Evolutionary conservation across 495 filamentous ascomycete genomes (phyloP), one percentile per base, ranked within the genome.

Genomic region (Neurospora sp.): DNA sequence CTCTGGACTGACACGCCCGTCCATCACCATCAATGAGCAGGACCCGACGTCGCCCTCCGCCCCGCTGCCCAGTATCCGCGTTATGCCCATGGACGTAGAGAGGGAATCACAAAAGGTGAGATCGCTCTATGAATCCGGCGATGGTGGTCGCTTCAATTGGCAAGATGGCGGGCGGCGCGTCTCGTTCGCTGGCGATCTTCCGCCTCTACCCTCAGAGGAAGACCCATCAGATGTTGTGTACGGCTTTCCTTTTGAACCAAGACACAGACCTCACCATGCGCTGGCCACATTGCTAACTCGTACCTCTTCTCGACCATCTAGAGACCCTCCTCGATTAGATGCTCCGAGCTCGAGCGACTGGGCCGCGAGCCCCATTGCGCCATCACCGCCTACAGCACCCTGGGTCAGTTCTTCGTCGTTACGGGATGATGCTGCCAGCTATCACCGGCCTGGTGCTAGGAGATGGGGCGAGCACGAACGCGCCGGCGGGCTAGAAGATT

Each of bases 401-500:
- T 81, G 80, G 71, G 76, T 35, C 77, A 80, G 73, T 81, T 84
- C 83, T 76, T 84, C 76, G 74, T 85, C 82, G 74, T 82, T 75
- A 71, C 53, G 53, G 53, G 53, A 65, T 65, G 53, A 65, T 65
- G 53, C 53, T 14, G 53, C 53, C 27, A 65, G 53, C 53, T 65
- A 65, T 37, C 27, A 35, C 27, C 53, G 27, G 27, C 53, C 53
- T 65, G 53, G 53, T 65, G 8, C 83, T 40, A 80, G 83, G 73
- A 77, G 80, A 80, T 80, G 78, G 69, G 75, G 68, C 61, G 78
- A 76, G 35, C 78, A 82, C 44, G 83, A 86, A 80, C 81, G 90
- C 16, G 93, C 94, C 16, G 94, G 94, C 18, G 95, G 95, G 0
- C 89, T 96, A 48, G 96, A 99, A 78, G 94, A 97, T 77, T 99